Conservation (phyloP, 768 basidiomycete genomes). For the Glaciozyma martinii region DNA sequence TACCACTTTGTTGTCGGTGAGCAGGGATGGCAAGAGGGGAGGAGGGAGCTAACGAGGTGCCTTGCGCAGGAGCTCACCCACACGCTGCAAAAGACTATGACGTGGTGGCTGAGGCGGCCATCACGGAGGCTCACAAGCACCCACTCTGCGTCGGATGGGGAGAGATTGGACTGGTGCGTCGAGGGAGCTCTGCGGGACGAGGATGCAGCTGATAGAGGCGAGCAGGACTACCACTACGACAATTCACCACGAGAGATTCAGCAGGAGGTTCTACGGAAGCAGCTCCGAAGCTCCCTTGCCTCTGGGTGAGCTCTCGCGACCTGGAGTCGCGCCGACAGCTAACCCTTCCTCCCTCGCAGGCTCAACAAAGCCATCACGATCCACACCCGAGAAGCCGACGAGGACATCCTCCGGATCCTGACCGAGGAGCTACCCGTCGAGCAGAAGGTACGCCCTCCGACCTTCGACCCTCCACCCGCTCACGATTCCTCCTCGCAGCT, state of each 20-base stretch:
- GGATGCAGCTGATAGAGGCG: slow-evolving; percentile 34
- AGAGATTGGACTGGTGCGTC: slow-evolving; percentile 55
- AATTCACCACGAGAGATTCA: slow-evolving; percentile 64
- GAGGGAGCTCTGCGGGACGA: not conserved
- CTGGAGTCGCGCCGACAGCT: no score
- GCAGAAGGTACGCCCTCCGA: slow-evolving; percentile 39
- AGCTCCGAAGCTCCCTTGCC: slow-evolving; percentile 57
- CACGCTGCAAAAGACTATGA: slow-evolving; percentile 65
- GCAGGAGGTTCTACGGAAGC: slow-evolving; percentile 55
- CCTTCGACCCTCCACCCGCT: no score
- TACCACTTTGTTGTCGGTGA: slow-evolving; percentile 83
- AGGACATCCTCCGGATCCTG: slow-evolving; percentile 67
- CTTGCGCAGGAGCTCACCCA: slow-evolving; percentile 53
- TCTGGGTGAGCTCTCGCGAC: no score
- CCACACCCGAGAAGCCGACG: slow-evolving; percentile 77
- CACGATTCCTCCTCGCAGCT: slow-evolving; percentile 51
- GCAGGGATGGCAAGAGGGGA: no score
- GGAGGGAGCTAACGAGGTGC: no score
- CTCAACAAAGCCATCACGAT: slow-evolving; percentile 73
- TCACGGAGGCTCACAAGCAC: slow-evolving; percentile 51
- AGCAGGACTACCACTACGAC: slow-evolving; percentile 66
- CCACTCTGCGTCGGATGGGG: slow-evolving; percentile 81
- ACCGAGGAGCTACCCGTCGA: slow-evolving; percentile 65
- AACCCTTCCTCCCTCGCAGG: no score
- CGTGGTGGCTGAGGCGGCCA: slow-evolving; percentile 57